Evolutionary conservation across 495 filamentous ascomycete genomes (phyloP).

Genomic region (Hypoxylon cercidicola): DNA sequence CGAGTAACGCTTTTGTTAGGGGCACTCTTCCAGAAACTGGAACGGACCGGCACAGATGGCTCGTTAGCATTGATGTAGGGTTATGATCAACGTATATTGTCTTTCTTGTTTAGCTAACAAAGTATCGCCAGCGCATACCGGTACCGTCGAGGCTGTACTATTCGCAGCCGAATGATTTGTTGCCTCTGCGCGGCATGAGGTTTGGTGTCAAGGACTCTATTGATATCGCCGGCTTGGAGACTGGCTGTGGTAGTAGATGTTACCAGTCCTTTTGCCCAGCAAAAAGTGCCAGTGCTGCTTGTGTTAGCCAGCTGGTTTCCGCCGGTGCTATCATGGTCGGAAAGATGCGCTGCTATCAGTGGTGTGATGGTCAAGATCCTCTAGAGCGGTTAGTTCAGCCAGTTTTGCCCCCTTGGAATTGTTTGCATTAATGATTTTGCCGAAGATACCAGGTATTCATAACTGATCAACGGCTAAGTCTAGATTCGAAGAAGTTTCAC

Average conservation of each 20-base stretch:
- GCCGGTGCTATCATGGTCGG: slow-evolving; percentile 69
- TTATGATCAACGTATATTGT: too few relatives aligned
- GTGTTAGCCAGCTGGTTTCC: slow-evolving; percentile 66
- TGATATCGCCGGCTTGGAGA: slow-evolving; percentile 67
- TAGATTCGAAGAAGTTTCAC: slow-evolving; percentile 36
- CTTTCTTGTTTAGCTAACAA: neutral
- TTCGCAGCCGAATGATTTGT: slow-evolving; percentile 47
- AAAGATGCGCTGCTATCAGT: slow-evolving; percentile 69
- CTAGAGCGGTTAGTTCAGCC: slow-evolving; percentile 52
- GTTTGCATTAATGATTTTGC: too few relatives aligned
- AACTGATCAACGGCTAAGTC: neutral
- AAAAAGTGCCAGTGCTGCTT: slow-evolving; percentile 54
- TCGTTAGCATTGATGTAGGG: slow-evolving; percentile 4
- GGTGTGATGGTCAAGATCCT: slow-evolving; percentile 64
- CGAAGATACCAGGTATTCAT: too few relatives aligned
- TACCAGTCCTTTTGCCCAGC: slow-evolving; percentile 57
- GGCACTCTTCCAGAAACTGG: neutral
- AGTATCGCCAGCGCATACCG: slow-evolving; percentile 36
- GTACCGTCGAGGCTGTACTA: slow-evolving; percentile 68
- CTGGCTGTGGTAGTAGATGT: slow-evolving; percentile 58
- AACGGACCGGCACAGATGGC: slow-evolving; percentile 3
- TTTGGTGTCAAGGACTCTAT: slow-evolving; percentile 72
- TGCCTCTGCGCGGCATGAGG: slow-evolving; percentile 62
- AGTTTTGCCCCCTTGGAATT: too few relatives aligned
- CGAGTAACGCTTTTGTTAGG: neutral